These are phyloP conservation scores for Hermanozyma aechmeae DNA, from an alignment of 805 yeast species.

Conservation along the genomic window DNA sequence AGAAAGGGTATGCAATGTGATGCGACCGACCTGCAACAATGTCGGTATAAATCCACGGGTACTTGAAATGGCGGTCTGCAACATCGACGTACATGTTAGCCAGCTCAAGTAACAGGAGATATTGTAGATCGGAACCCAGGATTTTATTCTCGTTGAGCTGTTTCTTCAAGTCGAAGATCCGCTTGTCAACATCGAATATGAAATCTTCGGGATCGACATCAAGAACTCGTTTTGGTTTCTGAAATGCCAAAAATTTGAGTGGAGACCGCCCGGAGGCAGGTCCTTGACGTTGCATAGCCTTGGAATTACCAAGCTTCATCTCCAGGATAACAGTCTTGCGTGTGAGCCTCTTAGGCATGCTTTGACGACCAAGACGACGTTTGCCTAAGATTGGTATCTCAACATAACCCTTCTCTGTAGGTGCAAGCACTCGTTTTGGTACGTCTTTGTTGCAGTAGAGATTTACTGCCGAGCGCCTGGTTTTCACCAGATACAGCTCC, in stretches of 20 bases:
- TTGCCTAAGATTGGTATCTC: slow-evolving; percentile 21
- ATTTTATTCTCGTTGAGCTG: slow-evolving; percentile 8
- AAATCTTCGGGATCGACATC: slow-evolving; percentile 11
- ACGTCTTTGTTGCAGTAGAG: slow-evolving; percentile 21
- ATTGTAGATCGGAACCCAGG: slow-evolving; percentile 11
- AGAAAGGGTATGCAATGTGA: slow-evolving; percentile 25
- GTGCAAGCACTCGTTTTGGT: slow-evolving; percentile 17
- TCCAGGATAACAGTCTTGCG: slow-evolving; percentile 3
- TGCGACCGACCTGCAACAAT: slow-evolving; percentile 22
- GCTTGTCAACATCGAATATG: slow-evolving; percentile 19
- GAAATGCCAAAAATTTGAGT: neutral
- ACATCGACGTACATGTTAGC: slow-evolving; percentile 12
- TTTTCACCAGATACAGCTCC: slow-evolving; percentile 23
- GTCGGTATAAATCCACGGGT: slow-evolving; percentile 31
- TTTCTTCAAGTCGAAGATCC: slow-evolving; percentile 16
- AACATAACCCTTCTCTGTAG: slow-evolving; percentile 15
- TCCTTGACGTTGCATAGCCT: neutral
- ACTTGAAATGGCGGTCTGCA: slow-evolving; percentile 26
- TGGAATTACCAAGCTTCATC: slow-evolving; percentile 2
- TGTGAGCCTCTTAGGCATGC: neutral
- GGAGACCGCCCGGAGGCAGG: neutral
- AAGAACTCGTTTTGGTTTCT: no score
- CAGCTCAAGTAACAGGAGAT: slow-evolving; percentile 20
- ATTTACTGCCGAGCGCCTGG: slow-evolving; percentile 23
- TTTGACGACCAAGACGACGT: slow-evolving; percentile 11